A percentile compares a stretch with the other conserved stretches of the same genome.
phyloP scores from a whole-genome alignment of 164 flowering plant species.

The Magnolia changhungtana region DNA sequence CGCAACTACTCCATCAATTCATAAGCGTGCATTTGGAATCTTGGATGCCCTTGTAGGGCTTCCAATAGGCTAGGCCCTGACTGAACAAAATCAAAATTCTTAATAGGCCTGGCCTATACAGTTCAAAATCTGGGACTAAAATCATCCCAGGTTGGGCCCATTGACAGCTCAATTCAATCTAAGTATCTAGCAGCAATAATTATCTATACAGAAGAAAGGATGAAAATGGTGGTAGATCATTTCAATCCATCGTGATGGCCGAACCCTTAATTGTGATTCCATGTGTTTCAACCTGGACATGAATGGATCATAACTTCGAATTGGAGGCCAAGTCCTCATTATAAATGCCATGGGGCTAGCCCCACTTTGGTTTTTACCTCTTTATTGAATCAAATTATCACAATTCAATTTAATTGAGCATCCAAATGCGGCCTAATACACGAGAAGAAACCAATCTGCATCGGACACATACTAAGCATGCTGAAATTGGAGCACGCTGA shows the following conservation, averaged over 20 bases:
- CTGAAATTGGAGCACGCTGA: background rate
- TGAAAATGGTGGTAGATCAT: background rate
- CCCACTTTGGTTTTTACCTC: background rate
- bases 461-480: background rate
- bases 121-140: background rate
- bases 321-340: background rate
- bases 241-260: background rate
- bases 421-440: background rate
- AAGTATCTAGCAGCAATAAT: background rate
- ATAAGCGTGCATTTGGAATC: background rate
- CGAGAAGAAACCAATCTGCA: background rate
- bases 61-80: background rate
- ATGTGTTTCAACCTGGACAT: background rate
- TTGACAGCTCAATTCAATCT: background rate
- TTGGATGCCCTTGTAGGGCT: background rate
- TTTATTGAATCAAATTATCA: background rate
- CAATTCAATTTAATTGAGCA: background rate
- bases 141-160: background rate
- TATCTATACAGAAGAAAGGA: background rate
- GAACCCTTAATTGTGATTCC: background rate
- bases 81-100: background rate
- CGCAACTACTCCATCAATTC: background rate
- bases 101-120: too few relatives aligned
- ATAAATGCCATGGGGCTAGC: too few relatives aligned
- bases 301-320: background rate